Percentiles rank a stretch among this genome's conserved stretches.
Conservation (phyloP, 2,329 filamentous ascomycete species). For the Colletotrichum salicis region DNA sequence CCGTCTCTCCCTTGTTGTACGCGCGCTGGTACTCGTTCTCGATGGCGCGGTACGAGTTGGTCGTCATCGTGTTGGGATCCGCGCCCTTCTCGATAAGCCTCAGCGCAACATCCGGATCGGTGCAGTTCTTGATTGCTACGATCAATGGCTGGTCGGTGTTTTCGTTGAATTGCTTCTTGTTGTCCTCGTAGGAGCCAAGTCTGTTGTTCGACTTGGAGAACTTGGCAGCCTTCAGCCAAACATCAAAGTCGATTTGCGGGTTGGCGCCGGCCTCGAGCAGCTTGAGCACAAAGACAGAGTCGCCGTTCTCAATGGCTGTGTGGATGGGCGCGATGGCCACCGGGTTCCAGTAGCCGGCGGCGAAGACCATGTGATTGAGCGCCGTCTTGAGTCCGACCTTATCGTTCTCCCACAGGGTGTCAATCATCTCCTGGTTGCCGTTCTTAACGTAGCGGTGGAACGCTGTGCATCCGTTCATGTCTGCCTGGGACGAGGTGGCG, state of each 20-base stretch:
- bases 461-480: conserved; percentile 70
- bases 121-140: conserved; percentile 63
- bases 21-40: conserved; percentile 43
- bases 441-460: conserved; percentile 72
- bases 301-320: conserved; percentile 65
- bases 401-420: conserved; percentile 66
- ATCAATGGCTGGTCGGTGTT: conserved; percentile 73
- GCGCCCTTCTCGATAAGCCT: conserved; percentile 72
- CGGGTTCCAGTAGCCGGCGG: conserved; percentile 45
- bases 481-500: conserved; percentile 78
- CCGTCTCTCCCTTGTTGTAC: conserved; percentile 54
- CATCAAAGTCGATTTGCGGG: conserved; percentile 69
- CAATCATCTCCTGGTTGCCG: conserved; percentile 58
- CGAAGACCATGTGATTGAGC: conserved; percentile 71
- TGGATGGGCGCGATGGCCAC: conserved; percentile 62
- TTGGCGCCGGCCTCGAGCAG: conserved; percentile 73
- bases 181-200: conserved; percentile 56
- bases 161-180: conserved; percentile 59
- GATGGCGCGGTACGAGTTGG: conserved; percentile 48
- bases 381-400: conserved; percentile 69
- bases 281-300: conserved; percentile 64
- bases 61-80: conserved; percentile 70
- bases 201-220: conserved; percentile 52
- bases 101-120: conserved; percentile 58
- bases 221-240: conserved; percentile 69